Base-by-base conservation (phyloP, 495 filamentous ascomycete species). In the Penicillium egyptiacum region DNA sequence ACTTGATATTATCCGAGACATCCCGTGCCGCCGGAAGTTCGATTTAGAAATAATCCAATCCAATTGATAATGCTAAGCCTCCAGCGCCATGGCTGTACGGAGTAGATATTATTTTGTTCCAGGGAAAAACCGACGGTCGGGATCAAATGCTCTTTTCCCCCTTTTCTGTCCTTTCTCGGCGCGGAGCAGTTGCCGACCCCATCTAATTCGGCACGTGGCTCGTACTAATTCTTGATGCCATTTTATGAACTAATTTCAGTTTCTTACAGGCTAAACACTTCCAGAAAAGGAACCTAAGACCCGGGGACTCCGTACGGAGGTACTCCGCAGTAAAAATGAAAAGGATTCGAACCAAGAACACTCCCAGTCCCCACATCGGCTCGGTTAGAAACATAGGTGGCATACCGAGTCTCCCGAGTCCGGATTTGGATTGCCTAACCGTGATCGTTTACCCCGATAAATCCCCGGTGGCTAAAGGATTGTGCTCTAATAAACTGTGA, bases 331-430 rank as follows among this genome's bases (percentile, higher is more conserved):
- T 17, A 31, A 8, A 25, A 31, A 22, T 28, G 35, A 6, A 26
- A 53, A 33, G 30, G 30, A 14, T 48, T 33, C 26, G 16, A 53
- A 53, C 39, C 50, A 53, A 17, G 39, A 53, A 53, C 50, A 41
- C 17, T 5, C 17, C 47, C 30, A 28, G 26, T 49, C 59, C 33
- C 59, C 59, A 61, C 59, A 58, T 61, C 59, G 59, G 55, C 50
- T 53, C 50, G 50, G 50, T 42, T 42, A 58, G 47, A 55, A 33
- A 55, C 12, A 30, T 39, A 54, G 59, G 31, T 45, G 44, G 49
- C 45, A 61, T 53, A 40, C 50, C 50, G 50, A 53, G 37, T 53
- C 17, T 61, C 48, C 59, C 59, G 59, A 58, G 45, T 49, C 50
- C 59, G 55, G 48, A 45, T 53, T 16, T 31, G 51, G 45, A 25